A percentile compares a stretch with the other conserved stretches of the same genome.
These are phyloP conservation scores for Neurospora pannonica DNA, from an alignment of 495 filamentous ascomycete genomes.

Conservation along the genomic window DNA sequence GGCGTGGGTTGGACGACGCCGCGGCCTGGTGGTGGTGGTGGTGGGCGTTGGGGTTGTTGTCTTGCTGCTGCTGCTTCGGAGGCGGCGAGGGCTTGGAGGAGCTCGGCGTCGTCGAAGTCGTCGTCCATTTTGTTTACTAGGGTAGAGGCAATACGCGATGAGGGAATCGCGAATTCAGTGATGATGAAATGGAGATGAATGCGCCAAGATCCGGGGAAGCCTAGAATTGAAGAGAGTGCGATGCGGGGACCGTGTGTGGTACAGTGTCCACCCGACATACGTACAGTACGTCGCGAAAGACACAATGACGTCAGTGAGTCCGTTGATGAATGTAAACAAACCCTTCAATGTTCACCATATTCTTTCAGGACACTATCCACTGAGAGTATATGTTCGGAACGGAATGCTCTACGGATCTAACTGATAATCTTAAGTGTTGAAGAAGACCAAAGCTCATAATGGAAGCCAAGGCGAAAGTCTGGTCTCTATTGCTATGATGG, in stretches of 20 bases:
- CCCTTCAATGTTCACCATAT: background rate
- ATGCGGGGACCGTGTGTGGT: background rate
- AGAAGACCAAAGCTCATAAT: background rate
- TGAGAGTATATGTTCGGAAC: too few relatives aligned
- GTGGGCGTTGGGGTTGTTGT: conserved; percentile 22
- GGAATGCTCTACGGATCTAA: too few relatives aligned
- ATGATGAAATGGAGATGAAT: background rate
- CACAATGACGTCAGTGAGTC: background rate
- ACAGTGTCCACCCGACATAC: background rate
- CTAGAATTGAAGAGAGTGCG: background rate
- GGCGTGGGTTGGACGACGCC: conserved; percentile 31
- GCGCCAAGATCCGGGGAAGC: background rate
- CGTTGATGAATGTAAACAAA: background rate
- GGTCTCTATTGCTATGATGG: background rate
- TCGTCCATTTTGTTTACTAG: conserved; percentile 36
- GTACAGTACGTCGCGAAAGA: background rate
- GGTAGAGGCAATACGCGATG: background rate
- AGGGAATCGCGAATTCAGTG: background rate
- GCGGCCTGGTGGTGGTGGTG: conserved; percentile 13
- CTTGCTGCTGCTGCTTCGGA: conserved; percentile 5
- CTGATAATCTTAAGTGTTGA: background rate
- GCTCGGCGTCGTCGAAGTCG: conserved; percentile 52
- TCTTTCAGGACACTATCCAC: background rate
- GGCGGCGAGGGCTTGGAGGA: conserved; percentile 43
- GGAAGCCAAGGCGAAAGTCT: background rate